Evolutionary conservation across 2,329 filamentous ascomycete species (phyloP), one percentile per base, ranked within the genome.

Genomic region (Fusarium sp.): DNA sequence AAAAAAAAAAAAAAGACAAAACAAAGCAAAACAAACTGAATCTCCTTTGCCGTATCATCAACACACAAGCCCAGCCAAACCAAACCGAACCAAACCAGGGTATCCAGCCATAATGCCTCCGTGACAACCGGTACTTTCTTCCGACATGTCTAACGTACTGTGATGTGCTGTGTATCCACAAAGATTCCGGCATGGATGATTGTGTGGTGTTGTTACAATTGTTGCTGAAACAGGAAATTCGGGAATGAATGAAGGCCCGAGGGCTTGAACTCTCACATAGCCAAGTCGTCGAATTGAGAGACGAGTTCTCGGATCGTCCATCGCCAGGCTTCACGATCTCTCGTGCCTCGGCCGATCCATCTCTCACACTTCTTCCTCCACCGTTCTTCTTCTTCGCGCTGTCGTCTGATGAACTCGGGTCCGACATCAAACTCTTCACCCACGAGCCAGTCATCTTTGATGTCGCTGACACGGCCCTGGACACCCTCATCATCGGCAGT

Each of bases 391-490:
- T 99, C 96, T 75, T 95, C 93, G 64, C 92, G 87, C 77, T 98
- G 95, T 68, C 94, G 86, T 73, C 90, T 87, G 68, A 98, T 90
- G 77, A 98, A 99, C 78, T 96, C 93, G 3, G 95, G 96, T 0
- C 96, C 96, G 61, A 99, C 93, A 77, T 99, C 96, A 75, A 99
- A 99, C 78, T 99, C 96, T 80, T 99, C 96, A 57, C 93, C 93
- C 11, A 97, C 92, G 54, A 93, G 88, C 86, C 92, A 95, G 75
- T 94, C 91, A 74, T 93, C 91, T 62, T 89, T 88, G 68, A 89
- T 79, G 58, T 90, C 88, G 73, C 86, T 89, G 72, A 83, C 82
- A 18, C 87, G 86, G 49, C 83, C 84, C 38, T 81, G 79, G 20
- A 81, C 80, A 7, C 79, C 80, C 10, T 86, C 84, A 7, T 83